A percentile compares a stretch with the other conserved stretches of the same genome.
phyloP scores from a whole-genome alignment of 768 basidiomycete species.

The Leucosporidium creatinivorum region DNA sequence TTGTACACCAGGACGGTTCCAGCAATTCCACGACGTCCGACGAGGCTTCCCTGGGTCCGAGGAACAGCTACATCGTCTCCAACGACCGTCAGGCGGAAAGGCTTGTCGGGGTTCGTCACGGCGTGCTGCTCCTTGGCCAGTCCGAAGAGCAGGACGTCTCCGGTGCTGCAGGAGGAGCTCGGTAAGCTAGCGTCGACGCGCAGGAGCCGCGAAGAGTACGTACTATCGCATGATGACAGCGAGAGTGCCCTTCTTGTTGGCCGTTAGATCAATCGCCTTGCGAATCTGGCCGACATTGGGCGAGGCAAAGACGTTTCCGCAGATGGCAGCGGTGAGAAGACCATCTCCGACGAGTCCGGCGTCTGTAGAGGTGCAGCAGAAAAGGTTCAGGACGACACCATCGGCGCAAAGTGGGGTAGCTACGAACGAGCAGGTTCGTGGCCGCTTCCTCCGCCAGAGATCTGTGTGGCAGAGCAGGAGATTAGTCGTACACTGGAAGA shows the following conservation, averaged over 20 bases:
- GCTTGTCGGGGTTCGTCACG: conserved; percentile 23
- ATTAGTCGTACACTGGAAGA: neutral
- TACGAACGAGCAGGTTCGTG: conserved; percentile 67
- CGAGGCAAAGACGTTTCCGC: conserved; percentile 81
- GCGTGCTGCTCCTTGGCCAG: conserved; percentile 38
- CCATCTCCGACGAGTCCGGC: conserved; percentile 65
- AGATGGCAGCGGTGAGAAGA: conserved; percentile 37
- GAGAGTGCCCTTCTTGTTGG: neutral
- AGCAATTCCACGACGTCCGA: conserved; percentile 44
- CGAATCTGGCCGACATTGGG: conserved; percentile 78
- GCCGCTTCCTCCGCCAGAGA: conserved; percentile 66
- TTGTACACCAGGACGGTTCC: conserved; percentile 46
- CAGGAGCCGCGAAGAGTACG: neutral
- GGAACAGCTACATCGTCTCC: conserved; percentile 45
- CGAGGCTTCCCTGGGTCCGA: conserved; percentile 41
- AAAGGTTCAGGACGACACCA: neutral
- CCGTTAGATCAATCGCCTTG: conserved; percentile 56
- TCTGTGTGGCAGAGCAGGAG: conserved; percentile 45
- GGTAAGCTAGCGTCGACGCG: neutral
- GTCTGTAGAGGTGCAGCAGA: conserved; percentile 38
- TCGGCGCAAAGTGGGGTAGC: neutral
- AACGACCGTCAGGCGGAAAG: conserved; percentile 39
- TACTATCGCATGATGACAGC: conserved; percentile 4
- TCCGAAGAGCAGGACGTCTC: conserved; percentile 43
- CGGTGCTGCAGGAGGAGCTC: neutral